A percentile compares a stretch with the other conserved stretches of the same genome.
phyloP scores from a whole-genome alignment of 495 filamentous ascomycete species.

The Daldinia vernicosa region DNA sequence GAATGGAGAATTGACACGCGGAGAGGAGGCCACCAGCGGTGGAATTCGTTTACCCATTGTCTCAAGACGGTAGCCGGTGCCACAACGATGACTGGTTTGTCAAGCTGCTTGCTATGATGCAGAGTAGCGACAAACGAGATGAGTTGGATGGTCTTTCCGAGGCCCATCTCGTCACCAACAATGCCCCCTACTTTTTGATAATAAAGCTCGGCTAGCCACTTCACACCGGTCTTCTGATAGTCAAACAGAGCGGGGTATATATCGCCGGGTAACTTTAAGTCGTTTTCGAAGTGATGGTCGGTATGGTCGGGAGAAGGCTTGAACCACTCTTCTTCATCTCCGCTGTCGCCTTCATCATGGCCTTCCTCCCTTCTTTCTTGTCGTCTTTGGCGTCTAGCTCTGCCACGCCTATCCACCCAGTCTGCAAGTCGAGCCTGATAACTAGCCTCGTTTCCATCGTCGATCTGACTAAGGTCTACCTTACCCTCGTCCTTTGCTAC shows the following conservation, averaged over 20 bases:
- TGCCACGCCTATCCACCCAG: slow-evolving; percentile 76
- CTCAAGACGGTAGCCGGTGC: slow-evolving; percentile 93
- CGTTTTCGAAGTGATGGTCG: slow-evolving; percentile 76
- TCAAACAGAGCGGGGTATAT: slow-evolving; percentile 90
- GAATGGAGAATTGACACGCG: slow-evolving; percentile 94
- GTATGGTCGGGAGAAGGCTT: slow-evolving; percentile 82
- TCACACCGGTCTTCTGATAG: slow-evolving; percentile 94
- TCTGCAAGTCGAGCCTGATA: slow-evolving; percentile 79
- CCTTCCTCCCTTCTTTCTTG: slow-evolving; percentile 48
- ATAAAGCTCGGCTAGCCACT: slow-evolving; percentile 97
- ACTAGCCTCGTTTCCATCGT: slow-evolving; percentile 88
- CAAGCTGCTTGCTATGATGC: slow-evolving; percentile 86
- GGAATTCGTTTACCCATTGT: slow-evolving; percentile 98
- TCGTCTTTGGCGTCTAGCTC: slow-evolving; percentile 64
- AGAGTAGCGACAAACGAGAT: slow-evolving; percentile 91
- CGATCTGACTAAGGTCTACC: slow-evolving; percentile 78
- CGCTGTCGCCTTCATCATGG: slow-evolving; percentile 50
- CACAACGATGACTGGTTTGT: slow-evolving; percentile 86
- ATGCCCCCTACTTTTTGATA: slow-evolving; percentile 90
- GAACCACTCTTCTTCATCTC: slow-evolving; percentile 77
- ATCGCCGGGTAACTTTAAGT: slow-evolving; percentile 85
- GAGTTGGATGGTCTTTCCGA: slow-evolving; percentile 93
- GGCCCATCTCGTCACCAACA: slow-evolving; percentile 96
- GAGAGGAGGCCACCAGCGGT: slow-evolving; percentile 96
- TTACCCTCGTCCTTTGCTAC: slow-evolving; percentile 57